Evolutionary conservation across 345 rosid species (phyloP).

Genomic region (Eucalyptus microcorys): DNA sequence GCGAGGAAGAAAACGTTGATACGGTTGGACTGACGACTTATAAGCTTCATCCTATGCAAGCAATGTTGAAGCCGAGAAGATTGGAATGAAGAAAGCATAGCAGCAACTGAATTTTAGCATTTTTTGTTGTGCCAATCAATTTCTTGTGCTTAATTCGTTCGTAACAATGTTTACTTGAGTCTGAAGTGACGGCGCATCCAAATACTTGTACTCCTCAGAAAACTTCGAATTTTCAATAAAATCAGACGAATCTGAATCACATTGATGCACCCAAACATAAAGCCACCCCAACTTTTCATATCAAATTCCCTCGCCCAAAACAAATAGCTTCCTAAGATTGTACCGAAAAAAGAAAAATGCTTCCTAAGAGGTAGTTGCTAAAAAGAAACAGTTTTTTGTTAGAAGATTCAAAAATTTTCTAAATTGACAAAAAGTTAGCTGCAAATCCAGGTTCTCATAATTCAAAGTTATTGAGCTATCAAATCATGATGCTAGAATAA

Average conservation of each 20-base stretch:
- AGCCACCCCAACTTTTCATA: not conserved
- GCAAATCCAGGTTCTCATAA: not conserved
- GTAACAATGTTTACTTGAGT: not conserved
- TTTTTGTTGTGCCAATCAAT: not conserved
- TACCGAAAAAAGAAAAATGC: not conserved
- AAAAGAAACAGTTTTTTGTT: not conserved
- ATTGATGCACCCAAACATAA: not conserved
- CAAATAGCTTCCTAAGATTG: not conserved
- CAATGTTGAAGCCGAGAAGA: constrained; percentile 38
- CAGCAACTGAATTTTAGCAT: not conserved
- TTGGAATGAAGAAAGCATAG: not conserved
- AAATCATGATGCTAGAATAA: not conserved
- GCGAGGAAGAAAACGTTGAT: constrained; percentile 59
- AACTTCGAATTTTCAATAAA: not conserved
- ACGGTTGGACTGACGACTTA: constrained; percentile 52
- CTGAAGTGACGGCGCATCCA: not conserved
- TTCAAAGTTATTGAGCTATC: not conserved
- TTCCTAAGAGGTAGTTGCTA: not conserved
- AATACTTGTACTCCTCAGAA: not conserved
- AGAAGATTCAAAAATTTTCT: not conserved
- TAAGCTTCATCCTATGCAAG: constrained; percentile 68
- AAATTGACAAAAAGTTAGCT: not conserved
- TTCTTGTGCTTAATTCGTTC: not conserved
- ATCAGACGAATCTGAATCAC: not conserved
- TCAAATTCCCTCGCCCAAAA: not conserved